Conservation (phyloP, 108 stramenopile species). For the Conticribra weissflogii region DNA sequence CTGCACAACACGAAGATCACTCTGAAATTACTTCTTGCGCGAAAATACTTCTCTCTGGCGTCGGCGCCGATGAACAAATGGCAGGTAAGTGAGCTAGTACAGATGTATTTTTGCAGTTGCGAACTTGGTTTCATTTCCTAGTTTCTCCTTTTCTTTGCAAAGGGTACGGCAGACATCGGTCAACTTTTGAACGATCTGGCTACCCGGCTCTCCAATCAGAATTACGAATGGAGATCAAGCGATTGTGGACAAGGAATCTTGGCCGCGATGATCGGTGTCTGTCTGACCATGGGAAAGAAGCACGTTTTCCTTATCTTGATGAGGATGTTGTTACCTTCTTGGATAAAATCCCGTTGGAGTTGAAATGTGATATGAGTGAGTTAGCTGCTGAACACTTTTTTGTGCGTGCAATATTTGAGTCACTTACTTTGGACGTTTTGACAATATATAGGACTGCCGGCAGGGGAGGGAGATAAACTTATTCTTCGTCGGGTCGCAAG, state of each 20-base stretch:
- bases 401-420: background rate
- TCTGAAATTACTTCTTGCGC: conserved; percentile 23
- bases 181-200: conserved; percentile 78
- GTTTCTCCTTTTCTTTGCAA: too few relatives aligned
- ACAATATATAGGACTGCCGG: conserved; percentile 30
- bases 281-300: conserved; percentile 90
- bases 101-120: too few relatives aligned
- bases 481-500: conserved; percentile 74
- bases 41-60: conserved; percentile 83
- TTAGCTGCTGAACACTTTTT: background rate
- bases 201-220: conserved; percentile 70
- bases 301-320: conserved; percentile 95
- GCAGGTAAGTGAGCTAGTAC: conserved; percentile 54
- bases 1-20: too few relatives aligned
- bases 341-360: conserved; percentile 45
- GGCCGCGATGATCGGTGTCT: conserved; percentile 96
- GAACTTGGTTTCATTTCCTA: too few relatives aligned
- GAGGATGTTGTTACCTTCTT: conserved; percentile 78
- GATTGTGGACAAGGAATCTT: conserved; percentile 96
- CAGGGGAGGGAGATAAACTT: conserved; percentile 89
- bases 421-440: too few relatives aligned
- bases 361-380: conserved; percentile 64
- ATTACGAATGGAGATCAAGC: conserved; percentile 79
- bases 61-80: conserved; percentile 97
- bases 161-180: conserved; percentile 96